Evolutionary conservation across 805 yeast species (phyloP), one percentile per base, ranked within the genome.

Genomic region (Brettanomyces sp.): DNA sequence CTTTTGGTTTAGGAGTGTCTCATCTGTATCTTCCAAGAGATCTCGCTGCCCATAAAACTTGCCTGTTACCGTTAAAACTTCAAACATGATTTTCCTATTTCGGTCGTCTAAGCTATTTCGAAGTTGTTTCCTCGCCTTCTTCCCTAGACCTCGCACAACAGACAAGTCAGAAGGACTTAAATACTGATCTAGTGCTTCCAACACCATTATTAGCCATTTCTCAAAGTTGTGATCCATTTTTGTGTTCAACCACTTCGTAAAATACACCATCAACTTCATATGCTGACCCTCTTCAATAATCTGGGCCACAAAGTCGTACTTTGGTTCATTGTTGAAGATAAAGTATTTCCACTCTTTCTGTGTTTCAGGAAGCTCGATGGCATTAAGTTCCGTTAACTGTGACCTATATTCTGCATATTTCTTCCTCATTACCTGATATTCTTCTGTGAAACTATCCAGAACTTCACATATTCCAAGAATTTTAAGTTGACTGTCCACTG

Each of bases 301-400:
- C 39, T 57, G 60, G 3, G 57, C 56, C 21, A 70, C 39, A 9
- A 63, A 46, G 5, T 53, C 58, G 5, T 49, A 43, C 9, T 62
- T 55, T 4, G 76, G 74, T 7, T 52, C 50, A 18, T 62, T 59
- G 14, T 61, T 55, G 45, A 63, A 59, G 2, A 72, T 55, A 45
- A 63, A 67, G 7, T 53, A 53, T 46, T 71, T 70, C 80, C 80
- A 74, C 13, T 64, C 58, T 36, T 65, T 60, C 21, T 62, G 60
- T 3, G 70, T 64, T 11, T 45, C 25, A 2, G 75, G 76, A 13
- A 64, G 56, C 18, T 66, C 68, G 18, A 56, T 50, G 4, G 60
- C 62, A 45, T 60, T 61, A 4, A 57, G 14, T 22, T 58, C 65
- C 5, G 50, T 47, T 36, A 60, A 39, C 1, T 46, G 41, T 4